Conservation (phyloP, 2,329 filamentous ascomycete genomes). For the Graphilbum sp. region DNA sequence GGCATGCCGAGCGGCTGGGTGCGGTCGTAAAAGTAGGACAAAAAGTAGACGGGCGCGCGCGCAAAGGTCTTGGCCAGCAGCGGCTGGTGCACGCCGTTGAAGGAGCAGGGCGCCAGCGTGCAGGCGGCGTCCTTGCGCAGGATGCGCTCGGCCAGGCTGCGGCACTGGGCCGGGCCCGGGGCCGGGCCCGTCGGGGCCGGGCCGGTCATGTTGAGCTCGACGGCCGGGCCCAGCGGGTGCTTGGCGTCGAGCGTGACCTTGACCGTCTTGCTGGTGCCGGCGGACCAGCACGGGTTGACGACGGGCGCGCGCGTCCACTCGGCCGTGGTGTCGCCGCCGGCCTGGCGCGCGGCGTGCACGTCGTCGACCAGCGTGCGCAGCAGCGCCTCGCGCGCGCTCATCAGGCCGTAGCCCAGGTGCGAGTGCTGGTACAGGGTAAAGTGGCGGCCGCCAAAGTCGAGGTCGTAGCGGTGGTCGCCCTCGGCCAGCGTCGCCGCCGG, state of each 20-base stretch:
- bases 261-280: constrained; percentile 60
- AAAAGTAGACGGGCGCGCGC: constrained; percentile 83
- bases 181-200: constrained; percentile 56
- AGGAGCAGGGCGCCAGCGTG: constrained; percentile 80
- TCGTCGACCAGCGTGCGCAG: constrained; percentile 61
- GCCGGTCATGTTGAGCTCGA: constrained; percentile 76
- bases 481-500: constrained; percentile 72
- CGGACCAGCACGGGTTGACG: constrained; percentile 71
- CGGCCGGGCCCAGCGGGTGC: constrained; percentile 45
- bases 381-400: constrained; percentile 81
- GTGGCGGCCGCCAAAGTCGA: constrained; percentile 70
- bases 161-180: constrained; percentile 75
- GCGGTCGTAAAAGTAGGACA: constrained; percentile 97
- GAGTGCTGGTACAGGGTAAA: constrained; percentile 97
- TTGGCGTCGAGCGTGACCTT: constrained; percentile 51
- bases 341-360: constrained; percentile 45
- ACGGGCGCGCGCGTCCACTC: constrained; percentile 58
- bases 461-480: constrained; percentile 89
- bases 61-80: constrained; percentile 83
- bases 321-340: constrained; percentile 28
- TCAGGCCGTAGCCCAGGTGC: constrained; percentile 89
- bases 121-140: constrained; percentile 76
- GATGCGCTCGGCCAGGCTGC: constrained; percentile 76
- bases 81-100: constrained; percentile 94
- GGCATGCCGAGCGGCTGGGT: constrained; percentile 91